Base-by-base conservation (phyloP, 2,329 filamentous ascomycete species). In the Fusarium sp. region DNA sequence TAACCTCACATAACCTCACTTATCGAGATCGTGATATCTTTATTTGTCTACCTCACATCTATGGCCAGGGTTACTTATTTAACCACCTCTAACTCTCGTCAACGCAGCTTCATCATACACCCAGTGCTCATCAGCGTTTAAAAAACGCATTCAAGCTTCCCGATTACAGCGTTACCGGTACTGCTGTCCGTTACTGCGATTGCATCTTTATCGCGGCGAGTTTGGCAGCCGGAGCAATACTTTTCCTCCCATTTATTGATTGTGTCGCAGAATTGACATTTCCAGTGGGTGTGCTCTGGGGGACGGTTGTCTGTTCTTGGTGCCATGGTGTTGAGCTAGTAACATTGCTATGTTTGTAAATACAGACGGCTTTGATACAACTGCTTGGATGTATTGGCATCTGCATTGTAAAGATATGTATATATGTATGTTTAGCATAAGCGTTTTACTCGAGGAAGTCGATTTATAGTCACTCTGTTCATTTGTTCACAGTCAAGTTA, bases 181-280 rank as follows among this genome's bases (percentile, higher is more conserved):
- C 5, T 29, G 4, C 2, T n/a, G 5, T 37, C 34, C 2, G 34
- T 37, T 37, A 37, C 34, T 0, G 34, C 18, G 4, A 37, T 37
- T 0, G 34, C 18, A 1, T 10, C 34, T n/a, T 2, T 1, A 6
- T 37, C 34, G 3, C 34, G 34, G 18, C 34, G 34, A 7, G 18
- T 7, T 7, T n/a, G 0, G 18, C 34, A 37, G 34, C 1, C 34
- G n/a, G 34, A 2, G 10, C 34, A 37, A 4, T 37, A 37, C 3
- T n/a, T 37, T 2, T 7, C 6, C n/a, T n/a, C n/a, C n/a, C n/a
- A n/a, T n/a, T n/a, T n/a, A 6, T 37, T 37, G 34, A 37, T 3
- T 7, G 18, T n/a, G 0, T 37, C 3, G 18, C 34, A 37, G 6
- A 37, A 12, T 7, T 37, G 34, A 12, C 34, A 37, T 6, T n/a